Evolutionary conservation across 208 protist species (phyloP).

Genomic region (Trypanosoma theileri): DNA sequence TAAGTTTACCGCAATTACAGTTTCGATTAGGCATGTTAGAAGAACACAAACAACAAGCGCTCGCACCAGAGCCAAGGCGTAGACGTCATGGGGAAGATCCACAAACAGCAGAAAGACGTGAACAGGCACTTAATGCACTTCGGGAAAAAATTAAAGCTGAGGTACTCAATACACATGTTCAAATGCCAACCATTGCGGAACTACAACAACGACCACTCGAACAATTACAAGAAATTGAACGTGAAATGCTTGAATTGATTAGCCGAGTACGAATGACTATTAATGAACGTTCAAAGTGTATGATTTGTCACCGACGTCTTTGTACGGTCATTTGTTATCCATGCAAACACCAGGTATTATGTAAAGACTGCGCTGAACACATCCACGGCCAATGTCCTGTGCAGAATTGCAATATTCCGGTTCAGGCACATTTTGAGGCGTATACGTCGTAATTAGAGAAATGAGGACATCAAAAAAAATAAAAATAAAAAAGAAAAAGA

Average conservation of each 20-base stretch:
- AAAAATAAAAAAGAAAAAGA: too few relatives aligned
- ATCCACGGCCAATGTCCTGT: constrained; percentile 68
- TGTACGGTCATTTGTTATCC: constrained; percentile 90
- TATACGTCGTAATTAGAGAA: constrained; percentile 54
- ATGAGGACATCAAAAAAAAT: neutral
- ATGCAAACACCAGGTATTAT: constrained; percentile 89
- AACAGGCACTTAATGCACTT: constrained; percentile 39
- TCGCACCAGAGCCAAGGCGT: constrained; percentile 45
- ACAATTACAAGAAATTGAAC: constrained; percentile 82
- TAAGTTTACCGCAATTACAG: constrained; percentile 72
- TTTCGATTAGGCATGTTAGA: constrained; percentile 84
- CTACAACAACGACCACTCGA: constrained; percentile 54
- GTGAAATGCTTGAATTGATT: constrained; percentile 79
- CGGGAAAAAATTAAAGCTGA: constrained; percentile 40
- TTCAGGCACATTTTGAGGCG: constrained; percentile 74
- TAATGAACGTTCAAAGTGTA: constrained; percentile 84
- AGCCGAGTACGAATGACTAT: constrained; percentile 69
- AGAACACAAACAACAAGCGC: constrained; percentile 83
- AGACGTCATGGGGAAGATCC: constrained; percentile 62
- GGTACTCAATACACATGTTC: constrained; percentile 60
- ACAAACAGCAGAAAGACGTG: constrained; percentile 38
- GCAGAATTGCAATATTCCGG: constrained; percentile 49
- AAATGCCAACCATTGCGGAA: constrained; percentile 59
- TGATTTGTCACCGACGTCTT: constrained; percentile 65
- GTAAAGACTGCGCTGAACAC: constrained; percentile 74